Conservation (phyloP, 805 yeast genomes). For the Hyphopichia homilentoma region DNA sequence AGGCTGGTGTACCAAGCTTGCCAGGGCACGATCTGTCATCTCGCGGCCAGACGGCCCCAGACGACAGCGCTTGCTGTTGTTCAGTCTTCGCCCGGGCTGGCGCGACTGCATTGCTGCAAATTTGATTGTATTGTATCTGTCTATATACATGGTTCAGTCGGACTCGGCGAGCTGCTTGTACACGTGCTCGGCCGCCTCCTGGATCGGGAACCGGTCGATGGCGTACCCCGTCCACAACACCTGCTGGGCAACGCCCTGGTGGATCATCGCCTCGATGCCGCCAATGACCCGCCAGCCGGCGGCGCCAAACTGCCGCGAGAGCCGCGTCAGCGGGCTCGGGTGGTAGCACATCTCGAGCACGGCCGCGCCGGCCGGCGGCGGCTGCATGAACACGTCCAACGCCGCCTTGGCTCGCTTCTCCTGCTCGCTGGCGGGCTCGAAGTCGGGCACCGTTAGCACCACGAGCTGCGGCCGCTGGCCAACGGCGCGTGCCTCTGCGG, state of each 20-base stretch:
- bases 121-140: too few species aligned
- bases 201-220: slow-evolving; percentile 20
- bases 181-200: slow-evolving; percentile 16
- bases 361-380: slow-evolving; percentile 16
- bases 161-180: too few species aligned
- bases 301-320: slow-evolving; percentile 19
- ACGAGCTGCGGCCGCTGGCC: slow-evolving; percentile 16
- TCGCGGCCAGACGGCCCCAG: too few species aligned
- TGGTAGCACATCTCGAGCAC: slow-evolving; percentile 35
- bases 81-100: too few species aligned
- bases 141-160: too few species aligned
- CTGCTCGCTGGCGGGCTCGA: slow-evolving; percentile 17
- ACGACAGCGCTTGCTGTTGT: too few species aligned
- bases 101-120: too few species aligned
- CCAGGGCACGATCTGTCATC: too few species aligned
- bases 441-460: slow-evolving; percentile 28
- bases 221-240: slow-evolving; percentile 27
- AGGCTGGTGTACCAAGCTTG: too few species aligned
- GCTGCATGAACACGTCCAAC: slow-evolving; percentile 21
- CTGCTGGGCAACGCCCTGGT: slow-evolving; percentile 29
- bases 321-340: slow-evolving; percentile 21
- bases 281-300: slow-evolving; percentile 25
- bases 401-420: slow-evolving; percentile 22
- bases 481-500: slow-evolving; percentile 15
- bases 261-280: slow-evolving; percentile 29